These are phyloP conservation scores for Fusarium anthophilum DNA, from an alignment of 2,329 filamentous ascomycete genomes.

Conservation along the genomic window DNA sequence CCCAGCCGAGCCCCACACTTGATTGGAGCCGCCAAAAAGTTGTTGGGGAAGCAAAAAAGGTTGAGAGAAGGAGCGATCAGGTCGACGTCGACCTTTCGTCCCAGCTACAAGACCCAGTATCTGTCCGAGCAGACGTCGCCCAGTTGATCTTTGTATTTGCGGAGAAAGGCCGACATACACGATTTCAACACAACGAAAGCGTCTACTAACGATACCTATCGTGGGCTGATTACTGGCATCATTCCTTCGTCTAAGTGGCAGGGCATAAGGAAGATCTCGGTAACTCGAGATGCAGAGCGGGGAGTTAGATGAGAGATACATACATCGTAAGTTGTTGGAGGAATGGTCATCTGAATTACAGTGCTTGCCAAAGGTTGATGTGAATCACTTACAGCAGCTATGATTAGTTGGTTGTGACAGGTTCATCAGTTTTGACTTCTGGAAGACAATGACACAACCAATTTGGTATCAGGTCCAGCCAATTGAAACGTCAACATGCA, in stretches of 20 bases:
- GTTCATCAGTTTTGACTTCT: not conserved
- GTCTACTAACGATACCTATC: constrained; percentile 21
- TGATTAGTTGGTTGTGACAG: not conserved
- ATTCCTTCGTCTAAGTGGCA: constrained; percentile 1
- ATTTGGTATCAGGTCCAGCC: not conserved
- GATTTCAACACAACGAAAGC: constrained; percentile 17
- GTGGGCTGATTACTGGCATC: constrained; percentile 40
- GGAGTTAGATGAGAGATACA: not conserved
- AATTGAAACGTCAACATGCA: not conserved
- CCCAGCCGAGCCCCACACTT: constrained; percentile 9
- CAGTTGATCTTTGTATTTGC: constrained; percentile 24
- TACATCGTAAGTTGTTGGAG: not conserved
- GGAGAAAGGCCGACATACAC: constrained; percentile 23
- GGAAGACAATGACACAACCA: not conserved
- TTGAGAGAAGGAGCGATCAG: constrained; percentile 30
- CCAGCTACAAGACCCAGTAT: constrained; percentile 12
- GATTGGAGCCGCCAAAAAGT: constrained; percentile 43
- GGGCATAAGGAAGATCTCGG: constrained; percentile 23
- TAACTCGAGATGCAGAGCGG: constrained; percentile 9
- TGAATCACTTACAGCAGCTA: not conserved
- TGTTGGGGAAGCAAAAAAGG: constrained; percentile 45
- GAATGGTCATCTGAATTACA: constrained; percentile 24
- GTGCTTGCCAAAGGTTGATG: constrained; percentile 16
- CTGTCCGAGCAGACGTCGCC: constrained; percentile 16
- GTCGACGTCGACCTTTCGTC: constrained; percentile 28